Evolutionary conservation across 208 protist genomes (phyloP), one percentile per base, ranked within the genome.

Genomic region (Porcisia hertigi): DNA sequence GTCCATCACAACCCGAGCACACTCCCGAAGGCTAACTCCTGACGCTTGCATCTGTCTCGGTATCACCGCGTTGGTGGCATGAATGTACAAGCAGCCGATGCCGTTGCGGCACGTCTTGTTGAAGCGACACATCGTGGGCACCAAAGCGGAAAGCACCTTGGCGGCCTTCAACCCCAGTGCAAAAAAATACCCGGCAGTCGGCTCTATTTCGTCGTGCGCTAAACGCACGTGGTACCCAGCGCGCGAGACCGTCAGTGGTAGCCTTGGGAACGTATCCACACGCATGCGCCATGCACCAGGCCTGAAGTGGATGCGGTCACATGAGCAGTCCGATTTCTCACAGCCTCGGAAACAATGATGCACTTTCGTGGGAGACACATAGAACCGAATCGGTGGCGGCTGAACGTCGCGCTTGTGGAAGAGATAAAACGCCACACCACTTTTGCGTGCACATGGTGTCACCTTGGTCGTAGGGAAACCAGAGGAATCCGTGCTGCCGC

Each of bases 171-270:
- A 75, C 18, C 88, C 93, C 65, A 92, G 83, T 2, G 87, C 79
- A 59, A 94, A 92, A 73, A 88, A 92, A 80, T 92, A 95, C 3
- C 93, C 93, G 6, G 93, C 93, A 0, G 91, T 97, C 1, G 89
- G 88, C 49, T 60, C 16, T 52, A 95, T 87, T 12, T 92, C 76
- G 8, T 75, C 75, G 18, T 71, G 69, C 54, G 58, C 30, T 34
- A 92, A 49, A 36, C 81, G 81, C 3, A 80, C 78, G 73, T 90
- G 79, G 30, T 85, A 80, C 41, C 84, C 80, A 5, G 84, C 88
- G 9, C 39, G 52, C 8, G 84, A 71, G 53, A 76, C 71, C 39
- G 76, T 85, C 23, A 75, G 47, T 7, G 82, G 63, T 52, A 89
- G 69, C 2, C 72, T 73, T 12, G 80, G 71, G 59, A 91, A 75